Percentiles rank a stretch among this genome's conserved stretches.
phyloP scores from a whole-genome alignment of 768 basidiomycete genomes.

The Vararia minispora region DNA sequence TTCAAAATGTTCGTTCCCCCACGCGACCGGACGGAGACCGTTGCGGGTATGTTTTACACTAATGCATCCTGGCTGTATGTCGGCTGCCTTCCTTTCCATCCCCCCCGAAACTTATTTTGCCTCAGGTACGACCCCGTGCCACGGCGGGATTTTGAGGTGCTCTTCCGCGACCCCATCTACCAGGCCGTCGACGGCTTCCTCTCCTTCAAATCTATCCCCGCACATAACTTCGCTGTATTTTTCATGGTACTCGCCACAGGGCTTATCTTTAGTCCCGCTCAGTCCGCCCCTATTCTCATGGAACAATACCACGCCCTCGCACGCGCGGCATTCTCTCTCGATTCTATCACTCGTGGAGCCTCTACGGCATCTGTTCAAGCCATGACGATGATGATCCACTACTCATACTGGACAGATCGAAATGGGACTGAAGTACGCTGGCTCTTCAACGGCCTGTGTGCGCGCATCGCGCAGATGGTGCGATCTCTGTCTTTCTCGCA shows the following conservation, averaged over 20 bases:
- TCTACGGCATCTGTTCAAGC: slow-evolving; percentile 37
- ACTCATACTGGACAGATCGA: slow-evolving; percentile 31
- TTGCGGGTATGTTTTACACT: slow-evolving; percentile 32
- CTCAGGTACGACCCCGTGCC: slow-evolving; percentile 32
- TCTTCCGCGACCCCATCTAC: slow-evolving; percentile 34
- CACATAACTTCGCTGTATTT: slow-evolving; percentile 40
- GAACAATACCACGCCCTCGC: slow-evolving; percentile 37
- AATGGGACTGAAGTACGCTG: slow-evolving; percentile 34
- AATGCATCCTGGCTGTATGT: slow-evolving; percentile 39
- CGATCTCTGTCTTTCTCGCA: slow-evolving; percentile 12
- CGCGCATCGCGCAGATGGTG: slow-evolving; percentile 33
- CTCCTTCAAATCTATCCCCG: slow-evolving; percentile 26
- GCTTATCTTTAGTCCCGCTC: slow-evolving; percentile 29
- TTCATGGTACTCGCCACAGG: slow-evolving; percentile 41
- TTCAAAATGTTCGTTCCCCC: slow-evolving; percentile 32
- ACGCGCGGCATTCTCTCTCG: slow-evolving; percentile 35
- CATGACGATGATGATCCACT: slow-evolving; percentile 32
- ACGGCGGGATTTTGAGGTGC: slow-evolving; percentile 28
- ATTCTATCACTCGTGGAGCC: slow-evolving; percentile 32
- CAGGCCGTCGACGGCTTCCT: slow-evolving; percentile 19
- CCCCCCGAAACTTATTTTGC: neutral
- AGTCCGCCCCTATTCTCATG: slow-evolving; percentile 21
- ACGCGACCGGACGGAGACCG: slow-evolving; percentile 26
- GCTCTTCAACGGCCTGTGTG: slow-evolving; percentile 35
- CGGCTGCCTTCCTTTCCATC: slow-evolving; percentile 1